Conservation (phyloP, 768 basidiomycete species). For the Tulasnella sp. region DNA sequence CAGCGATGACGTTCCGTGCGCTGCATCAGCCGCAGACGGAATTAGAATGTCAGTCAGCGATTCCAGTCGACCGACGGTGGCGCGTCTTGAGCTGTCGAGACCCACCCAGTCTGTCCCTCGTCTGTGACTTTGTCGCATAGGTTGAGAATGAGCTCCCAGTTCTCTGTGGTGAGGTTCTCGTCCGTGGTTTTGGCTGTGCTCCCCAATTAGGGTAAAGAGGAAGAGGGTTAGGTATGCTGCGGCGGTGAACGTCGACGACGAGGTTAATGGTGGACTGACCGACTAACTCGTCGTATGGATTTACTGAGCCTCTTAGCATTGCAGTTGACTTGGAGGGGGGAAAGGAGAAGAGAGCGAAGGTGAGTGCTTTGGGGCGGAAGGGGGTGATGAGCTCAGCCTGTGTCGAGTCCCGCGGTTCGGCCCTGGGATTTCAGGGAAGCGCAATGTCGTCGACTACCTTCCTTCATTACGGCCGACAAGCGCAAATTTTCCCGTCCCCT, state of each 20-base stretch:
- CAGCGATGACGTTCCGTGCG: slow-evolving; percentile 72
- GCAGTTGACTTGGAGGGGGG: slow-evolving; percentile 9
- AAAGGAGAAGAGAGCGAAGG: neutral
- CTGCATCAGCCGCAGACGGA: slow-evolving; percentile 31
- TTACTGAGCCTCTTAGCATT: slow-evolving; percentile 66
- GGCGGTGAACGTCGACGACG: neutral
- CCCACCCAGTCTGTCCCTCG: slow-evolving; percentile 77
- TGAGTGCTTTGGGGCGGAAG: neutral
- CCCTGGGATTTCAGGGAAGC: neutral
- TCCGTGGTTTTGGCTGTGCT: slow-evolving; percentile 83
- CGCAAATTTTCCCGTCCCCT: neutral
- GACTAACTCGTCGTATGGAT: slow-evolving; percentile 86
- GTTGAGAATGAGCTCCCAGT: slow-evolving; percentile 91
- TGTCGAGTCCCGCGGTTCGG: neutral
- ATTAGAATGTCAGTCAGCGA: neutral
- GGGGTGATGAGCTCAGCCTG: neutral
- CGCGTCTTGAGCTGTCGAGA: slow-evolving; percentile 11
- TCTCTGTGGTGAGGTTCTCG: slow-evolving; percentile 87
- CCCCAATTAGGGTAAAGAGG: neutral
- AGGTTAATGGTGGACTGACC: slow-evolving; percentile 39
- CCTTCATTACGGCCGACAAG: neutral
- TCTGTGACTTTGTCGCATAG: slow-evolving; percentile 94
- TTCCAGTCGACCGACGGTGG: neutral
- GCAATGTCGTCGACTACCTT: neutral
- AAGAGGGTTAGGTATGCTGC: neutral